Evolutionary conservation across 768 basidiomycete species (phyloP).

Genomic region (Gloeopeniophorella convolvens): DNA sequence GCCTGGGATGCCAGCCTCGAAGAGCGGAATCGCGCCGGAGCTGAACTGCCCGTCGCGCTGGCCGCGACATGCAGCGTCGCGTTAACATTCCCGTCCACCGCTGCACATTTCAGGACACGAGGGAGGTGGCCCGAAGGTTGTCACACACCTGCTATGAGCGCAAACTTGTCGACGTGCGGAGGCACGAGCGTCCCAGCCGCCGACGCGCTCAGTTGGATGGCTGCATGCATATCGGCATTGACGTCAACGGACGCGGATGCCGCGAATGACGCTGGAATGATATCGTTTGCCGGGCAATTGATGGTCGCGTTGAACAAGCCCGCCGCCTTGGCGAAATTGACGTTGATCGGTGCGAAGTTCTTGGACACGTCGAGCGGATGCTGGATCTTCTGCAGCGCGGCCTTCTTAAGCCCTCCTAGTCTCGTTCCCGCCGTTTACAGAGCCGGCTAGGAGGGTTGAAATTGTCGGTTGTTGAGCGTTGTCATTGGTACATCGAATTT

Average conservation of each 20-base stretch:
- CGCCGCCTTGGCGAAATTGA: not conserved
- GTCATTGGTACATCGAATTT: too few species aligned
- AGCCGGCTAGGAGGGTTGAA: too few species aligned
- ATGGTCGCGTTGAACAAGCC: not conserved
- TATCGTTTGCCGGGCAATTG: not conserved
- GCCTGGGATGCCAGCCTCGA: constrained; percentile 40
- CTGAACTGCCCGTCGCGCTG: not conserved
- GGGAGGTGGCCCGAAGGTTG: not conserved
- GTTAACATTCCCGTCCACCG: not conserved
- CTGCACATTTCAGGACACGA: not conserved
- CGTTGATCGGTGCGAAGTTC: not conserved
- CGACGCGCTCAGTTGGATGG: not conserved
- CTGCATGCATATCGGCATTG: not conserved
- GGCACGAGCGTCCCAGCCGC: constrained; percentile 10
- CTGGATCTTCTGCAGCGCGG: not conserved
- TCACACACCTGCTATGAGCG: constrained; percentile 3
- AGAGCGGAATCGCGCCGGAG: not conserved
- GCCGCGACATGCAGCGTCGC: not conserved
- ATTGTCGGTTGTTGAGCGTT: too few species aligned
- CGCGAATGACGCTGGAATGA: not conserved
- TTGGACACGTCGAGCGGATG: not conserved
- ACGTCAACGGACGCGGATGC: constrained; percentile 5
- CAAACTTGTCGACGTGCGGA: constrained; percentile 2
- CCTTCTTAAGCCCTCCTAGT: not conserved
- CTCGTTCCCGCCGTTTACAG: too few species aligned